Conservation (phyloP, 352 stramenopile species). For the Pythium scleroteichum region DNA sequence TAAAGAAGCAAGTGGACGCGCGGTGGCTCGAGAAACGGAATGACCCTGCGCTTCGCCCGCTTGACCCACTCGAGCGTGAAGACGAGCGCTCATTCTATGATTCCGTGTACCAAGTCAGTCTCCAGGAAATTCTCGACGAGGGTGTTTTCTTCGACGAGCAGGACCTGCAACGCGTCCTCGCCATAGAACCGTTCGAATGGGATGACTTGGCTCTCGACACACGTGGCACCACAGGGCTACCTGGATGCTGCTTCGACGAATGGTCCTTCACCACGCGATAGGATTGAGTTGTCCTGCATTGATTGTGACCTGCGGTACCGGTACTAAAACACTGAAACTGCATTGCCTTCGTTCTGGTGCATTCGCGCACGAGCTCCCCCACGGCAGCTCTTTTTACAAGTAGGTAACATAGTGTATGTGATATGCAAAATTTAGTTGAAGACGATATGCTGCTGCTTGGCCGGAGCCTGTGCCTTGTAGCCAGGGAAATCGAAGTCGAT, state of each 20-base stretch:
- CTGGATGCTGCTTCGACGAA: slow-evolving; percentile 57
- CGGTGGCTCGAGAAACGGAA: slow-evolving; percentile 60
- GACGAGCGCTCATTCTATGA: slow-evolving; percentile 58
- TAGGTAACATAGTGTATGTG: slow-evolving; percentile 9
- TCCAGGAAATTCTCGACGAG: slow-evolving; percentile 37
- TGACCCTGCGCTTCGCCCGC: slow-evolving; percentile 52
- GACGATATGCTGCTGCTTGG: slow-evolving; percentile 77
- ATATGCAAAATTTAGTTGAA: slow-evolving; percentile 44
- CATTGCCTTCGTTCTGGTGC: no score
- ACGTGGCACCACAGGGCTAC: slow-evolving; percentile 47
- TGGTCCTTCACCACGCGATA: slow-evolving; percentile 21
- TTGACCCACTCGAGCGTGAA: slow-evolving; percentile 41
- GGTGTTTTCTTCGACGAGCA: slow-evolving; percentile 49
- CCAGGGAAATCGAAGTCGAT: slow-evolving; percentile 88
- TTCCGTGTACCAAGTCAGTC: slow-evolving; percentile 34
- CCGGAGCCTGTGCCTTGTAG: slow-evolving; percentile 61
- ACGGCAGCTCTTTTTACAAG: slow-evolving; percentile 1
- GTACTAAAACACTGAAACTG: no score
- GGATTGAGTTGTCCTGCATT: no score
- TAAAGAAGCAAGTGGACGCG: slow-evolving; percentile 65
- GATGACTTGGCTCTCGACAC: slow-evolving; percentile 29
- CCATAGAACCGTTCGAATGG: slow-evolving; percentile 10
- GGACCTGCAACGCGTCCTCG: slow-evolving; percentile 10
- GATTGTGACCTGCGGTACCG: no score
- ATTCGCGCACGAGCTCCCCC: neutral